A percentile compares a stretch with the other conserved stretches of the same genome.
phyloP scores from a whole-genome alignment of 2,329 filamentous ascomycete species.

The Rosellinia necatrix region DNA sequence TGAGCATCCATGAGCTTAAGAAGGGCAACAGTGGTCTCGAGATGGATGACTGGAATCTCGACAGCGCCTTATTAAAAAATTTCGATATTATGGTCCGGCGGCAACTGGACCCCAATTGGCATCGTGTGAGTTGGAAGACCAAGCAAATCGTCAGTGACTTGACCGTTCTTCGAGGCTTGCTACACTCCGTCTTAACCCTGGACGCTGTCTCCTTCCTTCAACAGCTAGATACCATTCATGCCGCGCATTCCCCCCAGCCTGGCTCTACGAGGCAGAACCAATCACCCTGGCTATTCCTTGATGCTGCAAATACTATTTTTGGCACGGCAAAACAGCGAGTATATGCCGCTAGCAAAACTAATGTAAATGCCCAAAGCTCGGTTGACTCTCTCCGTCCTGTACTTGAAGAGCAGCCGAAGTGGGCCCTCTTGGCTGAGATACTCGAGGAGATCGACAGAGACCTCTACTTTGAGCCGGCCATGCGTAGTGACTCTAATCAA shows the following conservation, averaged over 20 bases:
- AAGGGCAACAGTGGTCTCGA: conserved; percentile 89
- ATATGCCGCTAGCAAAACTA: conserved; percentile 70
- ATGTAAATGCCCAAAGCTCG: conserved; percentile 52
- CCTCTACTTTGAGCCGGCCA: conserved; percentile 77
- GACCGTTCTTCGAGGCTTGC: conserved; percentile 78
- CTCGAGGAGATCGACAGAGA: conserved; percentile 93
- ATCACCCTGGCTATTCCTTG: conserved; percentile 94
- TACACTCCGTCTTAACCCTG: conserved; percentile 81
- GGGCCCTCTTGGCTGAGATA: conserved; percentile 85
- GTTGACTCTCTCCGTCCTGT: conserved; percentile 74
- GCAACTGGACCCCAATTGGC: conserved; percentile 96
- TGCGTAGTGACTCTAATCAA: conserved; percentile 85
- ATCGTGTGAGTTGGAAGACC: conserved; percentile 92
- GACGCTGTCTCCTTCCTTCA: conserved; percentile 91
- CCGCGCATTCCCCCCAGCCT: conserved; percentile 84
- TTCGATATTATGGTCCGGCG: conserved; percentile 88
- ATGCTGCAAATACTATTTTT: conserved; percentile 93
- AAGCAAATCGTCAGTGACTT: conserved; percentile 92
- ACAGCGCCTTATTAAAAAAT: conserved; percentile 88
- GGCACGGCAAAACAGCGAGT: conserved; percentile 86
- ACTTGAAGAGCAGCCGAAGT: conserved; percentile 94
- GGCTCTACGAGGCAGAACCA: conserved; percentile 87
- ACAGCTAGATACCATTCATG: conserved; percentile 91
- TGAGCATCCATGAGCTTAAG: conserved; percentile 90
- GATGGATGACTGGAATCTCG: conserved; percentile 95